phyloP scores from a whole-genome alignment of 2,329 filamentous ascomycete genomes.

The Sarocladium kiliense region DNA sequence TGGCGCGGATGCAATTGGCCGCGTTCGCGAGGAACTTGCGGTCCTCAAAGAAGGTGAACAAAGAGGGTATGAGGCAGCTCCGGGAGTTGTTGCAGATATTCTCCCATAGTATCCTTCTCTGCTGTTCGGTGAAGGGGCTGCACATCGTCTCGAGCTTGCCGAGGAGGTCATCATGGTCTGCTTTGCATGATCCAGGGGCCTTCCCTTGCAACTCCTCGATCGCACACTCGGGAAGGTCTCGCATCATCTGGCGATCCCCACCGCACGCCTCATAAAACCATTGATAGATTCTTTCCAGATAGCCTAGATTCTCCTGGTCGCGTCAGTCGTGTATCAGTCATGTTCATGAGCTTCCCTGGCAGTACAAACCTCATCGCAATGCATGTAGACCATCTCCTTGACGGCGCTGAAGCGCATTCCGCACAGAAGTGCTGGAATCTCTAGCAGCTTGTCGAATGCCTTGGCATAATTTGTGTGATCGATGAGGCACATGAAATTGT shows the following conservation, averaged over 20 bases:
- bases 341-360: not conserved
- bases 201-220: not conserved
- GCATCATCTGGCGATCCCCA: not conserved
- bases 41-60: not conserved
- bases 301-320: not conserved
- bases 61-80: not conserved
- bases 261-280: not conserved
- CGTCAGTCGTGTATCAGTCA: too few species aligned
- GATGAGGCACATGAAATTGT: not conserved
- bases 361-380: not conserved
- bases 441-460: not conserved
- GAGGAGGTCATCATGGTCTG: not conserved
- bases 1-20: not conserved
- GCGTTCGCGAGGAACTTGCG: not conserved
- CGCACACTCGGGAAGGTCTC: not conserved
- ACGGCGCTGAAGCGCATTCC: not conserved
- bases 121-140: not conserved
- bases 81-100: not conserved
- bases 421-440: conserved; percentile 1
- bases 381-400: not conserved
- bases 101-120: not conserved
- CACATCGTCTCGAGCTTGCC: not conserved
- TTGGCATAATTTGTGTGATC: not conserved
- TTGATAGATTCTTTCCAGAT: not conserved
- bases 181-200: not conserved